Conservation (phyloP, 2,329 filamentous ascomycete genomes). For the Ophiostoma angusticollis region DNA sequence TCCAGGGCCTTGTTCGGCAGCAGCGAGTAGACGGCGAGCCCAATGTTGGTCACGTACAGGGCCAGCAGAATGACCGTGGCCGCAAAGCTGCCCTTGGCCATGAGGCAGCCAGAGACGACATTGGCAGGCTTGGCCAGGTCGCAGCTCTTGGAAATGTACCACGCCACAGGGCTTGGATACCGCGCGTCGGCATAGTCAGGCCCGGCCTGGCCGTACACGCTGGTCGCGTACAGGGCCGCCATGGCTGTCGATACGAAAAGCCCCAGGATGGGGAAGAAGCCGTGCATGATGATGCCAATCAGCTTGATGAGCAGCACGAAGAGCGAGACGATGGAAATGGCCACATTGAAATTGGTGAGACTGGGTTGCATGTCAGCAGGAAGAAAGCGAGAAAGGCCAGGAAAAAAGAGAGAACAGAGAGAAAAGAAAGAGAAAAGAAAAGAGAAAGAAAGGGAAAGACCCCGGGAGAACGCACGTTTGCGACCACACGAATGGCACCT, state of each 20-base stretch:
- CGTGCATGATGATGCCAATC: conserved; percentile 55
- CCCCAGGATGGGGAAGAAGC: conserved; percentile 55
- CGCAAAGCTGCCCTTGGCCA: conserved; percentile 56
- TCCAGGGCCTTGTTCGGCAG: conserved; percentile 43
- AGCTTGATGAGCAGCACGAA: conserved; percentile 64
- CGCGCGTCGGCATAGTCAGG: conserved; percentile 57
- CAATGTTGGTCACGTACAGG: conserved; percentile 40
- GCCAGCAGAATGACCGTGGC: conserved; percentile 56
- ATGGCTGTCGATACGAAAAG: conserved; percentile 44
- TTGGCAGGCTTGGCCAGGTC: conserved; percentile 40
- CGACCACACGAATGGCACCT: conserved; percentile 60
- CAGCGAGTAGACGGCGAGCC: conserved; percentile 46
- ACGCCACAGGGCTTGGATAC: conserved; percentile 50
- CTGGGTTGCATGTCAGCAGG: conserved; percentile 28
- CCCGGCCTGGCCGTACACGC: conserved; percentile 57
- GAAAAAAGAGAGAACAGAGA: neutral
- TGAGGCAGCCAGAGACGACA: conserved; percentile 46
- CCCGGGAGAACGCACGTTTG: conserved; percentile 43
- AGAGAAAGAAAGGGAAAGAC: neutral
- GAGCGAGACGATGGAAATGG: conserved; percentile 61
- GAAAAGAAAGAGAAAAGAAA: neutral
- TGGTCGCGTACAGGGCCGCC: conserved; percentile 49
- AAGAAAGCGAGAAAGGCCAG: neutral
- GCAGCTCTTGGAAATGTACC: conserved; percentile 66
- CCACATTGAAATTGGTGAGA: conserved; percentile 62